Evolutionary conservation across 192 early-diverging fungal species (phyloP).

Genomic region (Backusella circina): DNA sequence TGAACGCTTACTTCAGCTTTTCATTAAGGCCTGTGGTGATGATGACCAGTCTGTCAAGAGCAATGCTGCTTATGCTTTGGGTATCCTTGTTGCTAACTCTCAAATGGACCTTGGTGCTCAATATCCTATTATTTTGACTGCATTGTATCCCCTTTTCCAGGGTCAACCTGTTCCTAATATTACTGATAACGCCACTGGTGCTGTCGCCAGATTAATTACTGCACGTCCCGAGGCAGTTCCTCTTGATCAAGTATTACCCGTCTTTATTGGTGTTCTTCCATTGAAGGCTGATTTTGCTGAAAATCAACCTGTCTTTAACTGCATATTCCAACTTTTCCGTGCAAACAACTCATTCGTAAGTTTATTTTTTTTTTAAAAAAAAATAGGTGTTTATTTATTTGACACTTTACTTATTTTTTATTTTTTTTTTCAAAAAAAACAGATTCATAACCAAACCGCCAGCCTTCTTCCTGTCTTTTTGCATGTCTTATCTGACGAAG

Average conservation of each 20-base stretch:
- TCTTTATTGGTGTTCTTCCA: conserved; percentile 64
- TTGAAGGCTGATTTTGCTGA: conserved; percentile 75
- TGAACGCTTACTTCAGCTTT: conserved; percentile 66
- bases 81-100: conserved; percentile 65
- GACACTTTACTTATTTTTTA: background rate
- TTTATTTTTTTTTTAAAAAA: background rate
- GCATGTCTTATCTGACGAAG: conserved; percentile 52
- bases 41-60: conserved; percentile 80
- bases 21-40: conserved; percentile 70
- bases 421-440: background rate
- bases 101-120: conserved; percentile 64
- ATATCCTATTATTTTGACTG: conserved; percentile 58
- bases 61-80: conserved; percentile 82
- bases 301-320: conserved; percentile 72
- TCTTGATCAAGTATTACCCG: conserved; percentile 65
- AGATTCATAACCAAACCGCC: conserved; percentile 50
- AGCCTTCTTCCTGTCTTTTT: conserved; percentile 54
- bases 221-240: conserved; percentile 66
- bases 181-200: conserved; percentile 78
- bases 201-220: conserved; percentile 73
- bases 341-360: conserved; percentile 45
- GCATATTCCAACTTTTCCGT: conserved; percentile 63
- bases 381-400: background rate
- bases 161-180: conserved; percentile 45
- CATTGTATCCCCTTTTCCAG: conserved; percentile 62